These are phyloP conservation scores for Colletotrichum lini DNA, from an alignment of 2,329 filamentous ascomycete genomes.

Conservation along the genomic window DNA sequence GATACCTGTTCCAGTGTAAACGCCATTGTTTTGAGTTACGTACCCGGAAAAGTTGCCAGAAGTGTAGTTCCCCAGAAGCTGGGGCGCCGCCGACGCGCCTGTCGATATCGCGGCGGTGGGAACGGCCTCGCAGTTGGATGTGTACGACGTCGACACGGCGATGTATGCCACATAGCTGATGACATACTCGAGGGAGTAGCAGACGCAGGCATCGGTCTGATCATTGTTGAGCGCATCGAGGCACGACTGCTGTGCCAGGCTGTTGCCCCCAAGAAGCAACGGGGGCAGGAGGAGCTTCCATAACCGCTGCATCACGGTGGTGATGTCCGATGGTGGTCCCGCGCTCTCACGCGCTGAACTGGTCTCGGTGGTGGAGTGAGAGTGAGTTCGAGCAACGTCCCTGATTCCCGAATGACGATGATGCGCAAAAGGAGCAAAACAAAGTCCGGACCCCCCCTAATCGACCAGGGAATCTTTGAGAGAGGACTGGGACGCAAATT, in stretches of 20 bases:
- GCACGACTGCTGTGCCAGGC: constrained; percentile 32
- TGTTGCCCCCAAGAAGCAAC: constrained; percentile 20
- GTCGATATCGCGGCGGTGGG: constrained; percentile 2
- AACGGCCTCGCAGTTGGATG: constrained; percentile 27
- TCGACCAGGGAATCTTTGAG: no score
- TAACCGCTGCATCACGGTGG: neutral
- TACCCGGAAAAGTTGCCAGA: constrained; percentile 21
- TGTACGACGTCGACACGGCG: constrained; percentile 32
- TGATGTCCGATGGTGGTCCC: neutral
- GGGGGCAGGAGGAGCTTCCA: constrained; percentile 27
- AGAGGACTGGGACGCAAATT: neutral
- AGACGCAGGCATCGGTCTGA: constrained; percentile 31
- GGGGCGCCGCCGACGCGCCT: neutral
- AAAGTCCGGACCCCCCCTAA: neutral
- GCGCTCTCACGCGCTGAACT: no score
- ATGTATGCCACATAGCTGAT: constrained; percentile 39
- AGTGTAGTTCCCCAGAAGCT: neutral
- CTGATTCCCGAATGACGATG: no score
- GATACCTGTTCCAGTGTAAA: constrained; percentile 31
- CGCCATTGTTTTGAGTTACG: constrained; percentile 14
- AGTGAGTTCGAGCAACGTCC: no score
- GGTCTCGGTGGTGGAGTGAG: no score
- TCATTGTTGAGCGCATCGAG: constrained; percentile 32
- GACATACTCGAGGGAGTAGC: constrained; percentile 33
- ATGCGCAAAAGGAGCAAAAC: neutral